phyloP scores from a whole-genome alignment of 2,329 filamentous ascomycete genomes.

The Penicillium sp. region DNA sequence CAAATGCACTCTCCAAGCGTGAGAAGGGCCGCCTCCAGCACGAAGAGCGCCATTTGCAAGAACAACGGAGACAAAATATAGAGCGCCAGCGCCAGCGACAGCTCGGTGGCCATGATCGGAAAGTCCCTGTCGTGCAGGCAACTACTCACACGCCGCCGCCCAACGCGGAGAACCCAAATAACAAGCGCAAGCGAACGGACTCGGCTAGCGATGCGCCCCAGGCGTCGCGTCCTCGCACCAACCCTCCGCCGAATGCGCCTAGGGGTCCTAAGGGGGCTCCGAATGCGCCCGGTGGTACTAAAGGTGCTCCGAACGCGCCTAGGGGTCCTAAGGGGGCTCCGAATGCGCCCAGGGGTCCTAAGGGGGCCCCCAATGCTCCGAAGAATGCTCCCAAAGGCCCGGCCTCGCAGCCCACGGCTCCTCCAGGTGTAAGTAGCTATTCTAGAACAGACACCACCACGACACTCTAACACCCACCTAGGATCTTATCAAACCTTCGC shows the following conservation, averaged over 20 bases:
- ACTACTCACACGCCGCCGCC: conserved; percentile 19
- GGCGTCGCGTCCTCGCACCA: conserved; percentile 26
- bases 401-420: conserved; percentile 13
- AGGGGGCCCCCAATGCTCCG: neutral
- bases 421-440: conserved; percentile 14
- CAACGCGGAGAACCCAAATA: conserved; percentile 11
- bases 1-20: conserved; percentile 32
- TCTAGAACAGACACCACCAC: conserved; percentile 11
- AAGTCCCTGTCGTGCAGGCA: conserved; percentile 39
- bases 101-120: conserved; percentile 43
- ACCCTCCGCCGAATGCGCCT: conserved; percentile 8
- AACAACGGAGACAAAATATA: conserved; percentile 30
- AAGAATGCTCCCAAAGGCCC: conserved; percentile 2
- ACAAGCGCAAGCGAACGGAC: conserved; percentile 34
- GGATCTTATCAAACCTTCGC: conserved; percentile 40
- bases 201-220: conserved; percentile 23
- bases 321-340: neutral
- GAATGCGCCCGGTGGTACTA: neutral
- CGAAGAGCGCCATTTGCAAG: conserved; percentile 36
- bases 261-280: neutral
- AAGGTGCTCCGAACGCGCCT: neutral
- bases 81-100: conserved; percentile 41
- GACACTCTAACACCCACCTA: conserved; percentile 24
- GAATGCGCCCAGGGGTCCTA: neutral
- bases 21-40: conserved; percentile 34